Evolutionary conservation across 2,329 filamentous ascomycete species (phyloP), one percentile per base, ranked within the genome.

Genomic region (Arachnopeziza araneosa): DNA sequence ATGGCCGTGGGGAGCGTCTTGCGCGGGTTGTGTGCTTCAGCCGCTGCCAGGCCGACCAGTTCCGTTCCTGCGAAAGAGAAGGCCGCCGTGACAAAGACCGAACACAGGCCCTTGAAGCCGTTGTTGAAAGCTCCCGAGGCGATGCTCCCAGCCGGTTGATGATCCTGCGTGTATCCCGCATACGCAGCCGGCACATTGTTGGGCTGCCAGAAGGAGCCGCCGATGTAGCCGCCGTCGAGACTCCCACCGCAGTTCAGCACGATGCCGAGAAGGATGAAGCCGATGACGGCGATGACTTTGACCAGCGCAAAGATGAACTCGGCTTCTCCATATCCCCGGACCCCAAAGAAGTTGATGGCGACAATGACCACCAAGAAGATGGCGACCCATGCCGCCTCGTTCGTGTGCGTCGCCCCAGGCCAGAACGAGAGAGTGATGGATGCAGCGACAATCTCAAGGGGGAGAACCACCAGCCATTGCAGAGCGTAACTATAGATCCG

Each of bases 341-440:
- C 89, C 55, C 92, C 91, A 69, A 93, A 95, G 64, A 96, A 74
- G 72, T 97, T 96, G 76, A 97, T 96, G 26, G 75, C 68, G 52
- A 96, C 80, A 66, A 96, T 93, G 58, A 87, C 68, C 19, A 85
- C 62, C 60, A 95, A 83, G 74, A 97, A 97, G 51, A 97, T 78
- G 50, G 90, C 83, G 24, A 97, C 90, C 76, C 91, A 97, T 24
- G 90, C 87, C 57, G 88, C 85, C 63, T 86, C 85, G 26, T 85
- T 82, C 22, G 36, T 44, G 58, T 91, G 74, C 55, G 58, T 63
- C 30, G 74, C 66, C 0, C 81, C 73, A 56, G 86, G 84, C 92
- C 92, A 96, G 71, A 90, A 96, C 32, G 86, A 81, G 57, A 96
- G 86, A 0, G 91, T 96, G 24, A 96, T 85, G 1, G 91, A 89